Evolutionary conservation across 1,284 basidiomycete species (phyloP).

Genomic region (Singerocomus inundabilis): DNA sequence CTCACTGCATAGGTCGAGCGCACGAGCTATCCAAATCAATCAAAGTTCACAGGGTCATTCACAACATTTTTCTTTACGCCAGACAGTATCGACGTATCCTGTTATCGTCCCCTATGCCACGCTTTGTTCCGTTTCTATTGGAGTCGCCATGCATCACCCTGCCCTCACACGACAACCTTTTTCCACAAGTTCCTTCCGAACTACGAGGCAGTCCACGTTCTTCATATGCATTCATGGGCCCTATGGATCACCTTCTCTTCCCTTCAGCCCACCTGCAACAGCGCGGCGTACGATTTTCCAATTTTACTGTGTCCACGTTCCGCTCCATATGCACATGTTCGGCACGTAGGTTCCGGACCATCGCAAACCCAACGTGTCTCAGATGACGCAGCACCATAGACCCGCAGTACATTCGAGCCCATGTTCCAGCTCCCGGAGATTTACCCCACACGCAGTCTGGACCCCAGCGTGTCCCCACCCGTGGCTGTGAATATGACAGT

Average conservation of each 20-base stretch:
- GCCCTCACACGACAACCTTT: slow-evolving; percentile 15
- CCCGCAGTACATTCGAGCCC: neutral
- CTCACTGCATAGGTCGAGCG: neutral
- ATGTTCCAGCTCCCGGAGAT: slow-evolving; percentile 8
- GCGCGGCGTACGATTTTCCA: slow-evolving; percentile 20
- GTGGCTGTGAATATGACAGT: neutral
- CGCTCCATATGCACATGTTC: slow-evolving; percentile 7
- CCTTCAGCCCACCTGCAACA: slow-evolving; percentile 1
- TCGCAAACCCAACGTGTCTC: neutral
- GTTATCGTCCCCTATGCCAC: slow-evolving; percentile 4
- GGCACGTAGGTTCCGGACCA: slow-evolving; percentile 2
- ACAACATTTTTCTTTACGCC: slow-evolving; percentile 1
- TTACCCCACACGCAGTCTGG: slow-evolving; percentile 15
- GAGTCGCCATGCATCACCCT: slow-evolving; percentile 14
- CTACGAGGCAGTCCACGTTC: slow-evolving; percentile 15
- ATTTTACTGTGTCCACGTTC: slow-evolving; percentile 10
- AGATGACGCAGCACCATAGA: neutral
- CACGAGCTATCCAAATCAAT: slow-evolving; percentile 3
- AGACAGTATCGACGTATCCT: neutral
- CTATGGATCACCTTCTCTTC: slow-evolving; percentile 8
- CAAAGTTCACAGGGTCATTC: neutral
- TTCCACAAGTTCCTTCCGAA: slow-evolving; percentile 29
- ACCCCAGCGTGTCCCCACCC: neutral
- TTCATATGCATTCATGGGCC: slow-evolving; percentile 11
- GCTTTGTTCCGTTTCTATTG: slow-evolving; percentile 2